Conservation (phyloP, 768 basidiomycete species). For the Aureoboletus auriporus region DNA sequence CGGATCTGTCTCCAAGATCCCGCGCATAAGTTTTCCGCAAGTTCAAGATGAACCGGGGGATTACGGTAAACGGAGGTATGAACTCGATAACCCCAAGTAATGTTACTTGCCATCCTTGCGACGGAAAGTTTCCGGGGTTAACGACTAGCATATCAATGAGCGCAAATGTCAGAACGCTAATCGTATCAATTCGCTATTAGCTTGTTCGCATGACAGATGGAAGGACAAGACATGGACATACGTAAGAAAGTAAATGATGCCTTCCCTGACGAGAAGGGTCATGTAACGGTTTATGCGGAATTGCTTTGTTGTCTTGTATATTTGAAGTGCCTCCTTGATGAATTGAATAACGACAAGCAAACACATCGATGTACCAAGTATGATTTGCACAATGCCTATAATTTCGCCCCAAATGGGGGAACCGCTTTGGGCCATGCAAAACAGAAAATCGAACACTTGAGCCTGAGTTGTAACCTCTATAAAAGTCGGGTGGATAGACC, state of each 20-base stretch:
- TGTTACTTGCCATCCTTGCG: not conserved
- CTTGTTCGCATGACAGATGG: not conserved
- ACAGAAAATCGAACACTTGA: not conserved
- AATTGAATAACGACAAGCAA: not conserved
- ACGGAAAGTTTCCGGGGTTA: no score
- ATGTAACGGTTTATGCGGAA: not conserved
- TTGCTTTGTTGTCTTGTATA: not conserved
- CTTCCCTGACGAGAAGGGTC: not conserved
- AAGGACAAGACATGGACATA: no score
- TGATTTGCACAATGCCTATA: not conserved
- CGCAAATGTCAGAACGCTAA: not conserved
- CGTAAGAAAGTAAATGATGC: slow-evolving; percentile 1
- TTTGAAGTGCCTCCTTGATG: not conserved
- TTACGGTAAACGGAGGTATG: not conserved
- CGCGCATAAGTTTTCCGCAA: not conserved
- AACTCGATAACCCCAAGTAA: not conserved
- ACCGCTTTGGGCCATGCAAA: not conserved
- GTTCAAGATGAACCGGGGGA: not conserved
- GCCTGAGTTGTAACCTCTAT: not conserved
- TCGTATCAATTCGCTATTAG: no score
- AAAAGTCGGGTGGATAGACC: not conserved
- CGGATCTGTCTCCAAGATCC: not conserved
- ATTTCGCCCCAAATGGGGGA: not conserved
- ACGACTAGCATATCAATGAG: not conserved
- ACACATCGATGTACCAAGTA: not conserved